Base-by-base conservation (phyloP, 345 rosid genomes). In the Syzygium jambos region DNA sequence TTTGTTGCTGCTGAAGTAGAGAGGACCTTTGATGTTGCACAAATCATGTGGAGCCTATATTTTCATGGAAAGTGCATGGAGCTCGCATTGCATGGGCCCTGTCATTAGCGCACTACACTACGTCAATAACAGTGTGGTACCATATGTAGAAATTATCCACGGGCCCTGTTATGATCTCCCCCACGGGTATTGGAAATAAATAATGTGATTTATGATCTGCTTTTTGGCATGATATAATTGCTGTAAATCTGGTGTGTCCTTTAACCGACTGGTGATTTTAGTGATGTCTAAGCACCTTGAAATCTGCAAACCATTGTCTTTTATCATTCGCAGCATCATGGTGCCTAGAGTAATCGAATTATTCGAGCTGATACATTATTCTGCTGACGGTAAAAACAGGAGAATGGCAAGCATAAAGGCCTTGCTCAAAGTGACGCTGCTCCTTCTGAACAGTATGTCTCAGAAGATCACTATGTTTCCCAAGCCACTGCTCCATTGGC, bases 351-450 rank as follows among this genome's bases (percentile, higher is more conserved):
- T 51, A 41, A 56, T 84, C 17, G 51, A 29, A 29, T 84, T 84
- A 53, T 56, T 52, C 86, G 9, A 84, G 86, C 55, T 30, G 56
- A 38, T 53, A n/a, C 86, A 53, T 84, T 85, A 85, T 85, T 52
- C 49, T 85, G 43, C 25, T 17, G 56, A 34, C 5, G 63, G 59
- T 30, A 85, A 54, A 54, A 53, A 82, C 93, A 98, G 99, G 99
- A 94, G 89, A 95, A 91, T 87, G 94, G 93, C 41, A 90, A 91
- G 89, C 95, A 86, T 85, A 93, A 89, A 87, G 90, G 88, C 89
- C 89, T 88, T 78, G 83, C 85, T 80, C 87, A 88, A 56, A 91
- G 56, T 52, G 97, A 91, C 53, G 86, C 90, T 86, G 88, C 90
- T 51, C 88, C 93, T 59, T 91, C 94, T 11, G 94, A 93, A 89